Evolutionary conservation across 73 alveolate genomes (phyloP), one percentile per base, ranked within the genome.

Genomic region (Urostyla sp.): DNA sequence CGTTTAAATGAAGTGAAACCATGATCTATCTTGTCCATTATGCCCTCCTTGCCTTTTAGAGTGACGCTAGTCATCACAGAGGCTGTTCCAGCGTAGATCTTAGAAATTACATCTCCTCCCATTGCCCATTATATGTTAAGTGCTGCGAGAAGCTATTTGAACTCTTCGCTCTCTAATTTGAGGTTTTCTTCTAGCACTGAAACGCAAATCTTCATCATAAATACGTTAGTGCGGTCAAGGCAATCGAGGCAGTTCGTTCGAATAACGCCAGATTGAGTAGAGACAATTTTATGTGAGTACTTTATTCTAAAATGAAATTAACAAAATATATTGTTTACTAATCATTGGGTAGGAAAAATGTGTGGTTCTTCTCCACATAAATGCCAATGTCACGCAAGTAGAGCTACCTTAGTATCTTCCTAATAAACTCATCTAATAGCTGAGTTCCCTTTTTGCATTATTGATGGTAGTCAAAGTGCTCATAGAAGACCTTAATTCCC

Each of bases 241-340:
- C 99, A 93, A 60, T 94, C 98, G 55, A 95, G 73, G 43, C 99
- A 95, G 72, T 95, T 95, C 0, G 97, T 94, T 75, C 99, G 77
- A 18, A 95, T 83, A 0, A 86, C 95, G 13, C 99, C 99, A 21
- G 63, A 81, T 67, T 95, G 80, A 67, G 66, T 92, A 91, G 54
- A 82, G 75, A 43, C 23, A 21, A 63, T 32, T 63, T 40, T 63
- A 43, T 60, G 37, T 21, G 61, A 43, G 23, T 75, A 67, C 73
- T 66, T 67, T 56, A 55, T 75, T 50, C 58, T 21, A 83, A 27
- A 18, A 18, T 38, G 21, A 4, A 58, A 30, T 35, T 74, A 32
- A 13, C 31, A 3, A 45, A 37, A 13, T 0, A 36, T 40, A 20
- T 2, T 5, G 16, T 45, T 6, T 74, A 44, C 75, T 53, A 3